phyloP scores from a whole-genome alignment of 495 filamentous ascomycete species.

The Penicillium lagena region DNA sequence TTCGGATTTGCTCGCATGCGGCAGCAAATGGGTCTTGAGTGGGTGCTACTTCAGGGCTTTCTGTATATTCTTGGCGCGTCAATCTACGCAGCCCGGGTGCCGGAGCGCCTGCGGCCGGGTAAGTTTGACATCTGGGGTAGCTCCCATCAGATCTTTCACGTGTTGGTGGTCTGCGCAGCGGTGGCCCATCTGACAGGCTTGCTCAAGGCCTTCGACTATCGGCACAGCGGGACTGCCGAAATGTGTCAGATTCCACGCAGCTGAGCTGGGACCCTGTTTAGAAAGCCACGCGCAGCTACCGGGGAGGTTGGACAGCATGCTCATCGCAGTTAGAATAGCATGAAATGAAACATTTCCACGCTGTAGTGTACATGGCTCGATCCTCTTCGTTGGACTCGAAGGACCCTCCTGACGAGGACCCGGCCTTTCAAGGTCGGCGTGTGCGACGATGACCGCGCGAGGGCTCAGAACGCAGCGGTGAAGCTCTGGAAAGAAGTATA shows the following conservation, averaged over 20 bases:
- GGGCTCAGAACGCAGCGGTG: constrained; percentile 11
- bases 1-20: constrained; percentile 55
- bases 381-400: neutral
- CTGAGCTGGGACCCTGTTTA: constrained; percentile 9
- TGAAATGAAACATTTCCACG: constrained; percentile 16
- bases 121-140: constrained; percentile 55
- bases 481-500: constrained; percentile 1
- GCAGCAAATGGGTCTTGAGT: constrained; percentile 71
- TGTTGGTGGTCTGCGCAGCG: constrained; percentile 55
- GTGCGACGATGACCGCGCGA: constrained; percentile 20
- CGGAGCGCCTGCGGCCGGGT: constrained; percentile 43
- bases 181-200: constrained; percentile 52
- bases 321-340: constrained; percentile 20
- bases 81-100: constrained; percentile 65
- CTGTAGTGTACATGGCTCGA: constrained; percentile 8
- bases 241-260: constrained; percentile 27
- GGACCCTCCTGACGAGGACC: constrained; percentile 19
- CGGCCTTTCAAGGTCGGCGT: constrained; percentile 4
- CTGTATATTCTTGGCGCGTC: constrained; percentile 83
- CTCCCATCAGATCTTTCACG: constrained; percentile 62
- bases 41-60: constrained; percentile 72
- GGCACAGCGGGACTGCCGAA: constrained; percentile 39
- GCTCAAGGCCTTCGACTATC: constrained; percentile 51
- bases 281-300: neutral
- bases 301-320: constrained; percentile 20